Base-by-base conservation (phyloP, 345 rosid species). In the Turritis glabra region DNA sequence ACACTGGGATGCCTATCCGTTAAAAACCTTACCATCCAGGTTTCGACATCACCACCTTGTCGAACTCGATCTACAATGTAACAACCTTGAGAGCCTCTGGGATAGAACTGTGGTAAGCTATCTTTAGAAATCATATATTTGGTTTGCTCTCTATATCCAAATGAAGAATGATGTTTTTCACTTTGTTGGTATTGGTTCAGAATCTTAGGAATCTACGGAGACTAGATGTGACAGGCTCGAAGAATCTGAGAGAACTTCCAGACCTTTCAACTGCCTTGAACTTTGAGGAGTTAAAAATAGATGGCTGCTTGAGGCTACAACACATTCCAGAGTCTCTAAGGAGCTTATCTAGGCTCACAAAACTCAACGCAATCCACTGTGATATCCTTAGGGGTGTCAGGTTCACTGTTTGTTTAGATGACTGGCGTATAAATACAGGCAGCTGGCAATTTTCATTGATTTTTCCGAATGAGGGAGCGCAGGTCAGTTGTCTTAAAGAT, bases 1-100 rank as follows among this genome's bases (percentile, higher is more conserved):
- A 9, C 60, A 70, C 5, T 77, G 76, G 80, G 58, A 70, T 55
- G 35, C 61, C 4, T 77, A 29, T 47, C 54, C 76, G 3, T 17
- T 70, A 0, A 26, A 44, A 33, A 29, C 21, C 0, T 44, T 70
- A 50, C 66, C 59, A 11, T 19, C 53, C n/a, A n/a, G n/a, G 12
- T 54, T 69, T 7, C 12, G 1, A n/a, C 15, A 9, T 0, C 12
- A 46, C 4, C 8, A 30, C 1, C 67, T 77, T 35, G 54, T 70
- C 0, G 13, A 33, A 27, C 46, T 77, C 17, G 1, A 18, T 9
- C 32, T 77, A 0, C 67, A n/a, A 6, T 2, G 43, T 13, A 77
- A 67, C 58, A 32, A 64, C 5, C 41, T 70, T n/a, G 4, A 23
- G 15, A 27, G 15, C 2, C 67, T 77, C 2, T 64, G 54, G 67